Percentiles rank a stretch among this genome's conserved stretches.
These are phyloP conservation scores for Physcomitrium patens DNA, from an alignment of 225 moss, liverwort and hornwort species.

Conservation along the genomic window DNA sequence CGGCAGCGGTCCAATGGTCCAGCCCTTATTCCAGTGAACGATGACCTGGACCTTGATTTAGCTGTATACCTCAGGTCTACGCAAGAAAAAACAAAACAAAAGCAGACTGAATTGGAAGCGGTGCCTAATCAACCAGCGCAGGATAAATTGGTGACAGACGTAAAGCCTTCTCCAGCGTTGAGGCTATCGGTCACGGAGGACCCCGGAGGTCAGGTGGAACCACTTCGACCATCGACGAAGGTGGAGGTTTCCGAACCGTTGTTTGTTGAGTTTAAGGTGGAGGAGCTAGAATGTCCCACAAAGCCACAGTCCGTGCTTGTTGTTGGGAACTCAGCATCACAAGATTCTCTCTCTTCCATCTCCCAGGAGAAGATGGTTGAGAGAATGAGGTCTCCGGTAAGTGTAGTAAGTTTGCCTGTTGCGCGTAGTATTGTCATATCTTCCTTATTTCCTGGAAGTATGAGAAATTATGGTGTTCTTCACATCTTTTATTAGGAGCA, in stretches of 20 bases:
- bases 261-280: conserved; percentile 59
- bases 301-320: conserved; percentile 37
- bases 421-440: conserved; percentile 11
- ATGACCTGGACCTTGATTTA: conserved; percentile 68
- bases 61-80: conserved; percentile 51
- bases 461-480: no score
- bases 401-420: conserved; percentile 17
- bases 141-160: conserved; percentile 48
- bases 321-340: conserved; percentile 35
- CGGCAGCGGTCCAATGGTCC: conserved; percentile 62
- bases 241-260: conserved; percentile 49
- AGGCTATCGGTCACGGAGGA: conserved; percentile 29
- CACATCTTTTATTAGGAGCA: no score
- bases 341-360: conserved; percentile 27
- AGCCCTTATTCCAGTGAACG: conserved; percentile 46
- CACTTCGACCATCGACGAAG: conserved; percentile 29
- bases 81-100: conserved; percentile 61
- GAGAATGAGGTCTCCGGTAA: conserved; percentile 53
- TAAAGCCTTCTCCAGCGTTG: conserved; percentile 27
- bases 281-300: conserved; percentile 43
- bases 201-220: conserved; percentile 26
- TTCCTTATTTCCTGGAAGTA: neutral
- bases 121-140: conserved; percentile 39
- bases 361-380: conserved; percentile 43
- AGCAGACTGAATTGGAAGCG: conserved; percentile 36